Evolutionary conservation across 2,329 filamentous ascomycete species (phyloP), one percentile per base, ranked within the genome.

Genomic region (Trichoderma sp.): DNA sequence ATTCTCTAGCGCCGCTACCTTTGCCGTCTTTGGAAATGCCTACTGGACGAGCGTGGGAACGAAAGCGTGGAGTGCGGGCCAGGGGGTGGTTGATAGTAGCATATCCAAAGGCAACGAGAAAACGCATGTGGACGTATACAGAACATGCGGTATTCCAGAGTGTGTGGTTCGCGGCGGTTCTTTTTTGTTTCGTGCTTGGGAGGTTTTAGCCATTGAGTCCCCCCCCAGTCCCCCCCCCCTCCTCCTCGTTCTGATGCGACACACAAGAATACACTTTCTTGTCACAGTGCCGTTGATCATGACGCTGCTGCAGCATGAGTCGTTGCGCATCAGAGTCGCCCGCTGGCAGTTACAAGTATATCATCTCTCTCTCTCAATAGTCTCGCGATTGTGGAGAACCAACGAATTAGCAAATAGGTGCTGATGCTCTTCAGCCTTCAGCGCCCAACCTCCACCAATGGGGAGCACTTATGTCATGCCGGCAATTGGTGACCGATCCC

Each of bases 1-100:
- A 9, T 60, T 47, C 36, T 69, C 66, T 69, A 69, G 66, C 66
- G 66, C 66, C 36, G 56, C 66, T 30, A 61, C 56, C 66, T 24
- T 69, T 61, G 47, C 66, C 66, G 18, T 28, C 53, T 32, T 69
- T 32, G 65, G 34, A 32, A 58, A 18, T 8, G 12, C 14, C 2
- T 58, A 24, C 53, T 67, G 30, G 18, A 63, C 26, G 24, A 64
- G 61, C 24, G 39, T 64, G 61, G 58, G 56, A 32, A n/a, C 28
- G 7, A 58, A 36, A 36, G 57, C 57, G 47, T 67, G 64, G 64
- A 57, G 30, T 65, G 34, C 32, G 24, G 64, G 21, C 64, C 34
- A n/a, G 64, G 39, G 43, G 43, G 43, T 9, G 43, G 9, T 21
- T 18, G 15, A 18, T 39, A 18, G 15, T 39, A 18, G 15, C 18